A percentile compares a stretch with the other conserved stretches of the same genome.
phyloP scores from a whole-genome alignment of 2,329 filamentous ascomycete species.

The Arthroderma sp. region DNA sequence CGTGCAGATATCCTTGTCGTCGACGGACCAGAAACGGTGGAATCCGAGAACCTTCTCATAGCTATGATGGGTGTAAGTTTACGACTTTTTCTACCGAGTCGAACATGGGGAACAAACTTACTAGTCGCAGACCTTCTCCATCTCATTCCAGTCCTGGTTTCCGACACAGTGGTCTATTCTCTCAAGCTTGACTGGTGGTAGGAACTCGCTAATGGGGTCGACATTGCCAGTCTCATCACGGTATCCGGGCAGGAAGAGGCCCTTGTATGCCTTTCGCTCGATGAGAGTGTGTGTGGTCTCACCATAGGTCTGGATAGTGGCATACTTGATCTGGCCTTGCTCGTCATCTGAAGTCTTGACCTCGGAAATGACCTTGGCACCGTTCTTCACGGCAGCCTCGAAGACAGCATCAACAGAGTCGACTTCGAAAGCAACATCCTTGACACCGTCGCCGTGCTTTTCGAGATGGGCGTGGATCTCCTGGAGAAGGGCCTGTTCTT shows the following conservation, averaged over 20 bases:
- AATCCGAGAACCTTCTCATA: slow-evolving; percentile 86
- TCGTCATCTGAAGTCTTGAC: slow-evolving; percentile 50
- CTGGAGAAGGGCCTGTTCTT: slow-evolving; percentile 53
- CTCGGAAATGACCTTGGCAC: slow-evolving; percentile 29
- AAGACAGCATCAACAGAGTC: slow-evolving; percentile 78
- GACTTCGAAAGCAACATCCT: slow-evolving; percentile 90
- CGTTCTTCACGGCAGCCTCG: slow-evolving; percentile 50
- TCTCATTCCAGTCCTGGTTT: slow-evolving; percentile 91
- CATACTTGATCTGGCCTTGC: slow-evolving; percentile 56
- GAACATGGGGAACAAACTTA: slow-evolving; percentile 21
- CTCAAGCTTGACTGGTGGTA: slow-evolving; percentile 55
- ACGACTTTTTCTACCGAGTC: neutral
- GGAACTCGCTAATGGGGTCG: slow-evolving; percentile 37
- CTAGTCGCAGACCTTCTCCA: slow-evolving; percentile 54
- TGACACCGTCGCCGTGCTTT: slow-evolving; percentile 83
- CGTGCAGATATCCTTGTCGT: slow-evolving; percentile 81
- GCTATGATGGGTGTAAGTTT: slow-evolving; percentile 27
- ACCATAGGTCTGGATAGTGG: slow-evolving; percentile 81
- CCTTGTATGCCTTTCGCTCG: slow-evolving; percentile 56
- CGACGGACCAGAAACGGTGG: slow-evolving; percentile 95
- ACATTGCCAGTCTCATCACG: slow-evolving; percentile 38
- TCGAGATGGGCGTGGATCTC: slow-evolving; percentile 76
- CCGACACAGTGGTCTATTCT: slow-evolving; percentile 94
- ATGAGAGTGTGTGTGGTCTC: slow-evolving; percentile 92
- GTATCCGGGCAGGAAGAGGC: slow-evolving; percentile 75